phyloP scores from a whole-genome alignment of 352 stramenopile species.

The Pythium oligandrum region DNA sequence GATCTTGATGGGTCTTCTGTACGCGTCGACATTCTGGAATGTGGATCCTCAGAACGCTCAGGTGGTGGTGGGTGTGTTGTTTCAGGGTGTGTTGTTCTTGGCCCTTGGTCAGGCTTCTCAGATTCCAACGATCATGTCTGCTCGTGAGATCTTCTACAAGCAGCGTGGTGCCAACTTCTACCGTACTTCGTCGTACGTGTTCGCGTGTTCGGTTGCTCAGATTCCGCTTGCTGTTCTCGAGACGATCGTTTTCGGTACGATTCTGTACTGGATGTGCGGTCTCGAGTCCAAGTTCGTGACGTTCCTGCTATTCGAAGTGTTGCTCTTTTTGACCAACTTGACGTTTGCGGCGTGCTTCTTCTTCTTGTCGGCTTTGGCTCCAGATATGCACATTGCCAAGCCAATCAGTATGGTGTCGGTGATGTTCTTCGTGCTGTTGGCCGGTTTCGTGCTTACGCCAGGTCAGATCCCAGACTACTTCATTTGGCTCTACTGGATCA shows the following conservation, averaged over 20 bases:
- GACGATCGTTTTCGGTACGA: conserved; percentile 47
- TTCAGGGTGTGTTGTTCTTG: conserved; percentile 53
- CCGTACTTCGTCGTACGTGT: no score
- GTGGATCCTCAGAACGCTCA: conserved; percentile 14
- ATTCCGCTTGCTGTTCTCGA: conserved; percentile 31
- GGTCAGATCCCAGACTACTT: conserved; percentile 18
- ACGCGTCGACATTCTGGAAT: conserved; percentile 17
- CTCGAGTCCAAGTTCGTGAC: conserved; percentile 23
- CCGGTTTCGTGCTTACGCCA: conserved; percentile 20
- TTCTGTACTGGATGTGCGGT: conserved; percentile 67
- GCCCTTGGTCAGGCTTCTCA: conserved; percentile 40
- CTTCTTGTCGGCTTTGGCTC: conserved; percentile 7
- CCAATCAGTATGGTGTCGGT: conserved; percentile 16
- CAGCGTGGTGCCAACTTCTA: no score
- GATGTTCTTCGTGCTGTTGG: conserved; percentile 21
- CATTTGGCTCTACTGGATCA: no score
- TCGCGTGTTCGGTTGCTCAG: no score
- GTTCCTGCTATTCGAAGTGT: conserved; percentile 42
- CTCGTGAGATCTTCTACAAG: conserved; percentile 39
- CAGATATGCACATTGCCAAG: conserved; percentile 17
- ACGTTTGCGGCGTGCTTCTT: conserved; percentile 16
- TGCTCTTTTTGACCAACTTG: conserved; percentile 36
- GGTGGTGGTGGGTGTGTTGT: no score
- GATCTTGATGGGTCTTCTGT: conserved; percentile 18
- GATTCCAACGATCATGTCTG: no score